Evolutionary conservation across 768 basidiomycete genomes (phyloP), one percentile per base, ranked within the genome.

Genomic region (Steccherinum ochraceum): DNA sequence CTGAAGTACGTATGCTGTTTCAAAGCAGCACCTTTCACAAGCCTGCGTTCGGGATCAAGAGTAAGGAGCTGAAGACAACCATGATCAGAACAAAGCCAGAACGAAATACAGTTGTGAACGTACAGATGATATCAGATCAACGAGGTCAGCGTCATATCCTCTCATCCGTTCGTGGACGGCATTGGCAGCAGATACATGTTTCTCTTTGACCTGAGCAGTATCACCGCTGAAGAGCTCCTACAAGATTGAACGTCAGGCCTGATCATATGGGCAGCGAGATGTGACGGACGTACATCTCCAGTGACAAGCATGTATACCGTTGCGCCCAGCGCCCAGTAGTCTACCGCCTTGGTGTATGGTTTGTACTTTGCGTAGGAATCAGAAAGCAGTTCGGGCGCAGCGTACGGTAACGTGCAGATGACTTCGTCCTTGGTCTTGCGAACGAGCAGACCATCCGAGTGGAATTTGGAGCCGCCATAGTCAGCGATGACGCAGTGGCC

Each of bases 401-500:
- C 59, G 44, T 55, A 65, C 1, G 48, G 46, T 2, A 51, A 19
- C 3, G 61, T 63, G 24, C 54, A 41, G 19, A 61, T 44, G 24
- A 53, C 40, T 10, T 48, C 26, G n/a, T 44, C 53, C 0, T 23
- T 24, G 3, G 25, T 19, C 24, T 46, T 21, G 13, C 53, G 54
- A 3, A 12, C 4, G 23, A 61, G 30, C 12, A 10, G n/a, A 11
- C 57, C 74, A 67, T 27, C 71, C 72, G 40, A 68, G 64, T 77
- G 73, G 44, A 75, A 69, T 59, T 75, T 76, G 1, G 77, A 74
- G n/a, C 77, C 62, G 3, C 79, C 79, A 57, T 77, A 80, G 61
- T 81, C 80, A n/a, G 75, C 72, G 50, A 81, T 75, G 58, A 78
- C 76, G 64, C 79, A 62, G 48, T 66, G 64, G 7, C 65, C 64